Conservation (phyloP, 768 basidiomycete genomes). For the Lactarius deliciosus region DNA sequence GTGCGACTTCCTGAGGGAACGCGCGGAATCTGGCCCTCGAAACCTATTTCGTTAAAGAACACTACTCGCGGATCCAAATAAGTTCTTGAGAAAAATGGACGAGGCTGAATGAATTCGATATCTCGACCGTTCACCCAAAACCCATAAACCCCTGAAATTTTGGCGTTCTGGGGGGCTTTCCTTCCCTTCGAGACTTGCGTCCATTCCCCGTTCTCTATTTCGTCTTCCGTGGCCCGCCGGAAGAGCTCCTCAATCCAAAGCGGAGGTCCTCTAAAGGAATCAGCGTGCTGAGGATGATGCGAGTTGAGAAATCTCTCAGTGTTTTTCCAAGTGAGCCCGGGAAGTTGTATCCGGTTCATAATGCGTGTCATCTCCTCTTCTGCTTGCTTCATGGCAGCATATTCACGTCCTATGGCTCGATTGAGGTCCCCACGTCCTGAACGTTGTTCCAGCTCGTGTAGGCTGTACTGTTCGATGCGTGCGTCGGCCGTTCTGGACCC, state of each 20-base stretch:
- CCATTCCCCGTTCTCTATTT: constrained; percentile 26
- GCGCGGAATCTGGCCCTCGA: constrained; percentile 37
- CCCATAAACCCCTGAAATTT: constrained; percentile 23
- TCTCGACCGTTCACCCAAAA: constrained; percentile 26
- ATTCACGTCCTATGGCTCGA: constrained; percentile 37
- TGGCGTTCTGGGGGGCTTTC: constrained; percentile 11
- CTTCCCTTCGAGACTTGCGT: constrained; percentile 1
- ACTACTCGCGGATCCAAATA: constrained; percentile 17
- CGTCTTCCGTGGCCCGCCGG: constrained; percentile 9
- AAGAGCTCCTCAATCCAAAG: constrained; percentile 25
- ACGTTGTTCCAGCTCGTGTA: constrained; percentile 55
- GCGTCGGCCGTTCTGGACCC: constrained; percentile 65
- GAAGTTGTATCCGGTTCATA: constrained; percentile 39
- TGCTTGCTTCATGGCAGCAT: constrained; percentile 43
- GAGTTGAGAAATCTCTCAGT: constrained; percentile 45
- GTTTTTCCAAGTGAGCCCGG: constrained; percentile 30
- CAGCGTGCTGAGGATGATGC: constrained; percentile 50
- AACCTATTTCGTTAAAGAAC: constrained; percentile 44
- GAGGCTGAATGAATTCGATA: constrained; percentile 24
- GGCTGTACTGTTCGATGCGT: constrained; percentile 55
- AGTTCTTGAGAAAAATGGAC: neutral
- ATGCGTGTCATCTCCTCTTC: constrained; percentile 48
- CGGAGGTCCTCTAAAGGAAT: constrained; percentile 45
- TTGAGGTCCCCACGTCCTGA: constrained; percentile 45
- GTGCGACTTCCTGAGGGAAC: constrained; percentile 41